Evolutionary conservation across 768 basidiomycete genomes (phyloP).

Genomic region (Hysterangium stoloniferum): DNA sequence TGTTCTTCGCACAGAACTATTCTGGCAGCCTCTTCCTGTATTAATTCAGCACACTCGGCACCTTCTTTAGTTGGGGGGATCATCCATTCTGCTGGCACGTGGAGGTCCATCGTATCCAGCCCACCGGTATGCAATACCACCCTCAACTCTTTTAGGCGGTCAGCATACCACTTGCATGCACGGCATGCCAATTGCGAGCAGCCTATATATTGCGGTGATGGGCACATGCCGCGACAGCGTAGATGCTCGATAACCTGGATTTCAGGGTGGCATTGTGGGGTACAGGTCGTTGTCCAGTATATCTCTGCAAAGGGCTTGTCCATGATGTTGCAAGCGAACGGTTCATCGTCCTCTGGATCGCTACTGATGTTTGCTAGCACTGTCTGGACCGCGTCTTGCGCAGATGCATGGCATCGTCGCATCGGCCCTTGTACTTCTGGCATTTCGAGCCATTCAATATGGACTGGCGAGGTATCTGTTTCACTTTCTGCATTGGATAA

Average conservation of each 20-base stretch:
- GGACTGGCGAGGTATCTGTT: neutral
- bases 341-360: neutral
- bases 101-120: constrained; percentile 4
- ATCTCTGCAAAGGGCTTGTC: neutral
- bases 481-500: neutral
- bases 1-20: constrained; percentile 2
- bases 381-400: constrained; percentile 7
- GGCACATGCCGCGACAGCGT: neutral
- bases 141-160: neutral
- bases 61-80: constrained; percentile 1
- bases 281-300: constrained; percentile 7
- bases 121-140: neutral
- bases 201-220: constrained; percentile 4
- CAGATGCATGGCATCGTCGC: neutral
- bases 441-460: constrained; percentile 4
- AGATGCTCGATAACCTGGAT: constrained; percentile 7
- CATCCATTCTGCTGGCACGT: constrained; percentile 5
- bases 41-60: neutral
- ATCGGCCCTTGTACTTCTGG: neutral
- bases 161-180: constrained; percentile 6
- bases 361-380: constrained; percentile 2
- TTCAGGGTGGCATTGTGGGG: constrained; percentile 3
- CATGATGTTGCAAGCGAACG: constrained; percentile 7
- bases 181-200: constrained; percentile 5
- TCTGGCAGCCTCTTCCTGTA: constrained; percentile 7